Evolutionary conservation across 495 filamentous ascomycete genomes (phyloP).

Genomic region (Neurospora discreta): DNA sequence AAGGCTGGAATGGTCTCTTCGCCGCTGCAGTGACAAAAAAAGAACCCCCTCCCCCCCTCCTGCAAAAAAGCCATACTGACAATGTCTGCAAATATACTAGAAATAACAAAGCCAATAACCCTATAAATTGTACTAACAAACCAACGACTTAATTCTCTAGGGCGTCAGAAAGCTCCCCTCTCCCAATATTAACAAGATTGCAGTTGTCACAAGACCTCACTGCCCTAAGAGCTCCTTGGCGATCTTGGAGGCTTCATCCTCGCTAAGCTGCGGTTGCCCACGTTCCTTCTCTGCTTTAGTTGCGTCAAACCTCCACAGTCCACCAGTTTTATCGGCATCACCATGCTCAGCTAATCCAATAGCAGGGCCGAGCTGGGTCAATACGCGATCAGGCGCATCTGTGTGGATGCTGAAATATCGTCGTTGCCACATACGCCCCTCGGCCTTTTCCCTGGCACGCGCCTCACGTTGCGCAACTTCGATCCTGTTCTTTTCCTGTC

Average conservation of each 20-base stretch:
- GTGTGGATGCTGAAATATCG: conserved; percentile 61
- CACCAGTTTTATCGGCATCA: conserved; percentile 77
- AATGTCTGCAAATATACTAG: background rate
- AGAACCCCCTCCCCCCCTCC: no score
- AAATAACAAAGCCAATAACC: background rate
- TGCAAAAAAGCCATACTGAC: background rate
- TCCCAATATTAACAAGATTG: background rate
- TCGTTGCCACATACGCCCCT: conserved; percentile 71
- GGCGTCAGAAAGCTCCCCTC: background rate
- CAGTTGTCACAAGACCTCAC: conserved; percentile 8
- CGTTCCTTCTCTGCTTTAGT: conserved; percentile 46
- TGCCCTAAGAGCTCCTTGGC: conserved; percentile 33
- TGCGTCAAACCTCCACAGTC: conserved; percentile 76
- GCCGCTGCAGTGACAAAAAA: no score
- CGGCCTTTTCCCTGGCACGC: conserved; percentile 67
- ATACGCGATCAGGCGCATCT: conserved; percentile 38
- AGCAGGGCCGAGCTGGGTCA: conserved; percentile 46
- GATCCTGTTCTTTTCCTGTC: conserved; percentile 73
- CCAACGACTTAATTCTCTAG: background rate
- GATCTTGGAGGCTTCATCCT: conserved; percentile 27
- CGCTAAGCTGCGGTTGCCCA: conserved; percentile 20
- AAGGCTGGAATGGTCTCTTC: background rate
- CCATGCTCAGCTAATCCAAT: conserved; percentile 42
- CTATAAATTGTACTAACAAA: background rate
- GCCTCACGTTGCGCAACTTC: conserved; percentile 82